Base-by-base conservation (phyloP, 2,329 filamentous ascomycete species). In the Nectriaceae sp. region DNA sequence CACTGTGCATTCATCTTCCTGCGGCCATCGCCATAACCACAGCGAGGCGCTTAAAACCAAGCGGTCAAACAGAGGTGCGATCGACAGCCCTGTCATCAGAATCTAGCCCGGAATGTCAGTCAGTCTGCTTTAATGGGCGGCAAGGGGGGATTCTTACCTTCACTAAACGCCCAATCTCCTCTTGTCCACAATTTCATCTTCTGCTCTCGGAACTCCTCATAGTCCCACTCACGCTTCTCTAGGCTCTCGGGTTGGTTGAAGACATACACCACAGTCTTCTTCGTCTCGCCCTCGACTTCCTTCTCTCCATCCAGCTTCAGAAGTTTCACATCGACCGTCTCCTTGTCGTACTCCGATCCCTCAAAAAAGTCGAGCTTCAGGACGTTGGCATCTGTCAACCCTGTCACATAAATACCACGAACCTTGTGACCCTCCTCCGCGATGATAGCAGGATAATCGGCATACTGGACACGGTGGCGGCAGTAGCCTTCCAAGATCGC, bases 151-250 rank as follows among this genome's bases (percentile, higher is more conserved):
- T 3, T 35, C 44, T 62, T 44, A 73, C 74, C 70, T 21, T 74
- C 50, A 11, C 54, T 70, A 52, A 77, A 76, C 10, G 66, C 65
- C 55, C 75, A 75, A 42, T 75, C 75, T 22, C 72, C 74, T n/a
- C 78, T 68, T 4, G 78, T 77, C 80, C 80, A 84, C 3, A 63
- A 48, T 46, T 65, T 65, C 71, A 84, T 71, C 74, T 91, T 96
- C 53, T 94, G 85, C 60, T 77, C 76, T 52, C 87, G 83, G 65
- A 97, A 97, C 54, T 88, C 83, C 40, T 86, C 84, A 71, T 91
- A 94, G 66, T 96, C 89, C 93, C 93, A 97, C 67, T 96, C 91
- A 19, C 74, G 70, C 24, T 80, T 75, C 67, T 96, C 90, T 16
- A 97, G 71, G 0, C 62, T 31, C 0, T 68, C 56, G 15, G 72